Conservation (phyloP, 805 yeast species). For the Lipomyces spencermartinsiae region DNA sequence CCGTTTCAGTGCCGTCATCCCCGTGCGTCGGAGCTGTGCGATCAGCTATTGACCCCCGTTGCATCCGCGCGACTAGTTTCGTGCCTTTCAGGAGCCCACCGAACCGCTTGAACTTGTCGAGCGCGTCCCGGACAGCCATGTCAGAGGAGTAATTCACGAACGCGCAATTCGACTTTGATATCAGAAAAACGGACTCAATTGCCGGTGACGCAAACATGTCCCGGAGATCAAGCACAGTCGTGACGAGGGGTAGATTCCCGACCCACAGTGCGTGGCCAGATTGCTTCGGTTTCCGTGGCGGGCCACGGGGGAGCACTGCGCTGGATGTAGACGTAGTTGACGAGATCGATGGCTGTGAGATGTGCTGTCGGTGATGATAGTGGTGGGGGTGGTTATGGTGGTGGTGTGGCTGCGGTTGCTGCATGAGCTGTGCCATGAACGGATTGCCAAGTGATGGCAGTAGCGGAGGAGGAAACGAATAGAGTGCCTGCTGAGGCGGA, state of each 20-base stretch:
- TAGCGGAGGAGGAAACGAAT: background rate
- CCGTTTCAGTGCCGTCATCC: background rate
- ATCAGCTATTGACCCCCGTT: conserved; percentile 36
- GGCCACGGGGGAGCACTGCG: conserved; percentile 46
- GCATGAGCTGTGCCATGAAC: background rate
- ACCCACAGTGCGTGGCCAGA: conserved; percentile 56
- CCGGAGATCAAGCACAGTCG: conserved; percentile 48
- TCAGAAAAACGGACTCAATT: conserved; percentile 49
- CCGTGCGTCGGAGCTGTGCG: conserved; percentile 25
- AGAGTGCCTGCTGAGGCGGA: conserved; percentile 6
- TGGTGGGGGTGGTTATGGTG: conserved; percentile 14
- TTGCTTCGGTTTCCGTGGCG: conserved; percentile 51
- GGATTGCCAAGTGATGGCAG: conserved; percentile 6
- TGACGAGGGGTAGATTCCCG: conserved; percentile 49
- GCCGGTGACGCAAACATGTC: conserved; percentile 48
- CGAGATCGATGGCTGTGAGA: conserved; percentile 5
- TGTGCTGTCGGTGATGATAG: conserved; percentile 12
- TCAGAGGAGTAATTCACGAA: conserved; percentile 48
- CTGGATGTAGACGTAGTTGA: conserved; percentile 8
- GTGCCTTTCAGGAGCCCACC: conserved; percentile 46
- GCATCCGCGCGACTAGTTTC: conserved; percentile 44
- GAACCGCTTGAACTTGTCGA: conserved; percentile 41
- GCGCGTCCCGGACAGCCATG: conserved; percentile 45
- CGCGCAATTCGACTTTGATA: conserved; percentile 52
- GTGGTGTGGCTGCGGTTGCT: conserved; percentile 13